Evolutionary conservation across 352 stramenopile genomes (phyloP), one percentile per base, ranked within the genome.

Genomic region (Peronospora belbahrii): DNA sequence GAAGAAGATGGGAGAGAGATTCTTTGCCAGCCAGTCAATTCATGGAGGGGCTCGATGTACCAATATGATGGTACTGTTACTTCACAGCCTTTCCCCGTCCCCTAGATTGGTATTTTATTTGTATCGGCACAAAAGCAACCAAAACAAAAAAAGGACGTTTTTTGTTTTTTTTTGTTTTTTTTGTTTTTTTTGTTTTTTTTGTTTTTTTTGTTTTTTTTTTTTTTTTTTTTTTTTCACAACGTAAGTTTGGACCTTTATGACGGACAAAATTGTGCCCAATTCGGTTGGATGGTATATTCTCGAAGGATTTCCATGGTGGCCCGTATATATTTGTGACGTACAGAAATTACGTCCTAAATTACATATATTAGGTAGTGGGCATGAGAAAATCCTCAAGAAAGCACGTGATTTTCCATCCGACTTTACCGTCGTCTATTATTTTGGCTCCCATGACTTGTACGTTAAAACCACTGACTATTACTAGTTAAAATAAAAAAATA

Each of bases 221-320:
- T n/a, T n/a, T n/a, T n/a, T n/a, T n/a, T n/a, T n/a, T 7, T 7
- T 27, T 27, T 4, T 7, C 23, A 27, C 23, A 27, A 27, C 4
- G 23, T 8, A 7, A 27, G n/a, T 33, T 33, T 15, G 2, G 27
- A 33, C 27, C 1, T 13, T 1, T 5, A 59, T 57, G 47, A 23
- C 27, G 32, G 52, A 49, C 2, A 58, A 53, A 23, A 43, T 68
- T n/a, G 44, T 65, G 53, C 61, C 67, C 36, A 86, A 91, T 58
- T 84, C 74, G 4, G 72, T 93, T 30, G 81, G 73, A 34, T 93
- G 81, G 81, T 80, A 85, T 63, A 89, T 93, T 47, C 67, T 93
- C 9, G 78, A 90, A 53, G 81, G 81, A 14, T 88, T 70, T 59
- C 81, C 81, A 6, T 93, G 81, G 81, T 93, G 81, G 81, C 81